phyloP scores from a whole-genome alignment of 257 asterid species.

The Fraxinus cuspidata region DNA sequence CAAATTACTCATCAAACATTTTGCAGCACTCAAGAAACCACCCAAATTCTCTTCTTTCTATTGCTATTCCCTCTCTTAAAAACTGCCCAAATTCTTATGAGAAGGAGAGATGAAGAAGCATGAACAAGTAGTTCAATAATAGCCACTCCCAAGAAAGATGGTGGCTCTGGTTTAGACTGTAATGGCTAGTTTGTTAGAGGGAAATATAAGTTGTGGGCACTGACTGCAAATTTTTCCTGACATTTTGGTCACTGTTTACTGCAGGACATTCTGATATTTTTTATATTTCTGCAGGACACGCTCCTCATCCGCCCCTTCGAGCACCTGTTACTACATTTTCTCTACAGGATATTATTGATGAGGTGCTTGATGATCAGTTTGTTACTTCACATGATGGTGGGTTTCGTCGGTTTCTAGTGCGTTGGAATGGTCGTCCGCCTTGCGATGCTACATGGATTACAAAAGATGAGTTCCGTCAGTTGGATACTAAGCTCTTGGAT shows the following conservation, averaged over 20 bases:
- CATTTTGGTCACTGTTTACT: constrained; percentile 56
- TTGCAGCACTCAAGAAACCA: not conserved
- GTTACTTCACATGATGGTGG: not conserved
- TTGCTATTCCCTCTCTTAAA: not conserved
- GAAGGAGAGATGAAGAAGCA: constrained; percentile 48
- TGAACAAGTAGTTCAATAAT: constrained; percentile 22
- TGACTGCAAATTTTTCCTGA: no score
- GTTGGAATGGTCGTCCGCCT: no score
- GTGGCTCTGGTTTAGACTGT: constrained; percentile 5
- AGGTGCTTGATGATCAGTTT: no score
- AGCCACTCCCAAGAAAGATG: constrained; percentile 35
- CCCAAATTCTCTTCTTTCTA: not conserved
- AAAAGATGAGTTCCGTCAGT: no score
- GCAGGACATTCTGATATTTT: not conserved
- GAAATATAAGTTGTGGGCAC: constrained; percentile 49
- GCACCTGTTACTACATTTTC: no score
- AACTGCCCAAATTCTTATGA: not conserved
- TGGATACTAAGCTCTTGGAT: no score
- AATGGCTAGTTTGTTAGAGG: constrained; percentile 35
- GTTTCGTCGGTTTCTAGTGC: no score
- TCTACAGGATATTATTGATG: no score
- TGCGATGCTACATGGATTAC: no score
- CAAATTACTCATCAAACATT: not conserved
- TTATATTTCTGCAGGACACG: no score
- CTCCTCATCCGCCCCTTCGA: no score